Conservation (phyloP, 257 asterid species). For the Marsdenia floribunda region DNA sequence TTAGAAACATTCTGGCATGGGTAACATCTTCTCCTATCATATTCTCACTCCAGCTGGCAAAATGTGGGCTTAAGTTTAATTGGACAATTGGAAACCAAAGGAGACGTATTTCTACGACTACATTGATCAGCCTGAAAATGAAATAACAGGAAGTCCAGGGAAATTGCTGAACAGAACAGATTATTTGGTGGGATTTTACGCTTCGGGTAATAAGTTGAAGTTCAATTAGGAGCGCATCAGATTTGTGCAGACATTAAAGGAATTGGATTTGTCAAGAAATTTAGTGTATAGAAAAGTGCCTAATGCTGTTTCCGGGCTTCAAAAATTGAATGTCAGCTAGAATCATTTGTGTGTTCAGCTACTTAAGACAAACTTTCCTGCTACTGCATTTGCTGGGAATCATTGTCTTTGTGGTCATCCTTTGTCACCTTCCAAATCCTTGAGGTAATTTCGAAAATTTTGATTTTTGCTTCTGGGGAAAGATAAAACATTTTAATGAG, state of each 20-base stretch:
- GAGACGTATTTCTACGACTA: slow-evolving; percentile 67
- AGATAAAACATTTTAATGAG: no score
- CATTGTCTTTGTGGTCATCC: slow-evolving; percentile 82
- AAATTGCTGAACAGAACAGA: slow-evolving; percentile 61
- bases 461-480: no score
- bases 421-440: slow-evolving; percentile 52
- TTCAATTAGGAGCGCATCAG: slow-evolving; percentile 52
- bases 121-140: slow-evolving; percentile 75
- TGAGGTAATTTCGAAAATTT: no score
- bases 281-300: slow-evolving; percentile 71
- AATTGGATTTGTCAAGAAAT: slow-evolving; percentile 65
- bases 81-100: slow-evolving; percentile 67
- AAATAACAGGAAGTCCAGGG: slow-evolving; percentile 72
- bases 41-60: slow-evolving; percentile 69
- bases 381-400: slow-evolving; percentile 54
- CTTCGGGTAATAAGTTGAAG: slow-evolving; percentile 61
- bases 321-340: slow-evolving; percentile 55
- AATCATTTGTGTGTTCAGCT: slow-evolving; percentile 77
- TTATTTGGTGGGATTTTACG: slow-evolving; percentile 60
- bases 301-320: slow-evolving; percentile 39
- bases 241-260: slow-evolving; percentile 39
- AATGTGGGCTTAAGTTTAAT: slow-evolving; percentile 72
- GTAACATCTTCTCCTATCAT: slow-evolving; percentile 61
- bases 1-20: slow-evolving; percentile 66
- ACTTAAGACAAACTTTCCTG: slow-evolving; percentile 58